Base-by-base conservation (phyloP, 495 filamentous ascomycete species). In the Aspergillus olivimuriae region DNA sequence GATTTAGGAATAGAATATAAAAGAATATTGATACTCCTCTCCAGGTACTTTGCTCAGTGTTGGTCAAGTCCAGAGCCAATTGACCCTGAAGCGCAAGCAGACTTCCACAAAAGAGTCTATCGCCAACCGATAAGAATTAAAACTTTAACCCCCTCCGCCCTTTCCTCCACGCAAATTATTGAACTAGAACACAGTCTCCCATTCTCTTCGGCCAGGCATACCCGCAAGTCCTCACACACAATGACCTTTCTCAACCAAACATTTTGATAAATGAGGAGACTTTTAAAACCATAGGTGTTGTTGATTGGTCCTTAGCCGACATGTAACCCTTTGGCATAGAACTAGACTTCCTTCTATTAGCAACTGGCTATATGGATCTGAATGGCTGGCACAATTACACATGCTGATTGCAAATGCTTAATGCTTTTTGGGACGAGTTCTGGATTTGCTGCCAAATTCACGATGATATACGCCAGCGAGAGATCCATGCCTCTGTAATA, bases 321-420 rank as follows among this genome's bases (percentile, higher is more conserved):
- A 35, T 62, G 16, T 43, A 55, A 31, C 61, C 62, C 0, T 62
- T 66, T 43, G 61, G 61, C 11, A 51, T 62, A 41, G 62, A 57
- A 22, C 44, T 66, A 19, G 47, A 53, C 34, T 41, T 46, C 46
- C 52, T 66, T 16, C 45, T 57, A 36, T 41, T 54, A 22, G 44
- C 31, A 30, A 58, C 47, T 20, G 59, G 56, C 14, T 60, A 51
- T 35, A 62, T 58, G 56, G 46, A 46, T 37, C 44, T 37, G 23
- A 45, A 43, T 31, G 52, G 55, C 31, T 63, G 50, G 56, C 53
- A 57, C 41, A 39, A 54, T 41, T 53, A 54, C 37, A 43, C 43
- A 34, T 56, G 53, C 19, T 44, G 52, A 17, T 5, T 21, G 28
- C 24, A 38, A 22, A 35, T 59, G 23, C 46, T 47, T 23, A 34